phyloP scores from a whole-genome alignment of 169 alveolate genomes.

The Eimeria falciformis region DNA sequence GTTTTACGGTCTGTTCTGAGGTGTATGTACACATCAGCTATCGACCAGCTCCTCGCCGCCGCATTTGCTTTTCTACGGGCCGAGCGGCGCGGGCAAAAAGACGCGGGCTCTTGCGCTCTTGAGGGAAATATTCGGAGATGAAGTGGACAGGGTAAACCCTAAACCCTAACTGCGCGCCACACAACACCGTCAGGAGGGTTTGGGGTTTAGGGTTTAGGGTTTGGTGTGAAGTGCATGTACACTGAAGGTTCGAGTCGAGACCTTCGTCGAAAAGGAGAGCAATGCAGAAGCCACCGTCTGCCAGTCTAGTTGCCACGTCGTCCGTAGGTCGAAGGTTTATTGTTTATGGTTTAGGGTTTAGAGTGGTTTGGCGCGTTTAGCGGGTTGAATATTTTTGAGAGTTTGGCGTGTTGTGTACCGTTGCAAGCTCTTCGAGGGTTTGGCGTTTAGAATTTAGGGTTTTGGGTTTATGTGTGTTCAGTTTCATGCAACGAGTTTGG shows the following conservation, averaged over 20 bases:
- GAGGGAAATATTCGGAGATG: constrained; percentile 93
- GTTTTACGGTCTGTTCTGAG: background rate
- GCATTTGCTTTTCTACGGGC: constrained; percentile 98
- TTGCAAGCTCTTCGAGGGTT: no score
- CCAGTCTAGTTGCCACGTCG: constrained; percentile 89
- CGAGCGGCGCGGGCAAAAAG: constrained; percentile 99
- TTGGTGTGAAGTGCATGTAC: no score
- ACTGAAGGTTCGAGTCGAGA: constrained; percentile 83
- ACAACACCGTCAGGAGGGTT: background rate
- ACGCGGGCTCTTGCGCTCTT: constrained; percentile 95
- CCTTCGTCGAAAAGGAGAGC: constrained; percentile 76
- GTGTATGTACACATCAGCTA: background rate
- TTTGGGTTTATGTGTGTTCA: background rate
- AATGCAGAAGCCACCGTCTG: constrained; percentile 81
- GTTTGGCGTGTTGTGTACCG: no score
- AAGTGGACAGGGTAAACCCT: constrained; percentile 84
- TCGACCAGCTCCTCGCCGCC: constrained; percentile 88
- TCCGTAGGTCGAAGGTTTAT: no score
- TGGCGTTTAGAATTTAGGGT: constrained; percentile 25
- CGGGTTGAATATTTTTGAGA: no score
- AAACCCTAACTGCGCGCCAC: background rate
- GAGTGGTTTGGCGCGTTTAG: background rate
- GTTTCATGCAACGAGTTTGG: background rate
- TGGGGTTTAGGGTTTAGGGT: background rate
- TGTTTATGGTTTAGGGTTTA: background rate